Evolutionary conservation across 108 stramenopile genomes (phyloP).

Genomic region (Discostella stelligeroides): DNA sequence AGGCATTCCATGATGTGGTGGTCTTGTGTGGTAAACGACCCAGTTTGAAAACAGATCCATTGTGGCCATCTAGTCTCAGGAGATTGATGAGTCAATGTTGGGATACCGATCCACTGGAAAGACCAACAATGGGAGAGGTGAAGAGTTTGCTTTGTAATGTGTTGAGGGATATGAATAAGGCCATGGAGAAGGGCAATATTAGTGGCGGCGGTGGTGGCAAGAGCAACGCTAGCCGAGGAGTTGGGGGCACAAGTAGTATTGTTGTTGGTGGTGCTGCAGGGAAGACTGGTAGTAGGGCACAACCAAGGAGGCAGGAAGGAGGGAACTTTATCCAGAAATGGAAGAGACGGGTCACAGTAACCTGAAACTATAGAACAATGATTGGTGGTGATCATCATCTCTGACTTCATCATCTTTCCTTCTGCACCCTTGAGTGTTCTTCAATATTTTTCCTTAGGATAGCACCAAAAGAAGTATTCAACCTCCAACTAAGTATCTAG

Average conservation of each 20-base stretch:
- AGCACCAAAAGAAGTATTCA: no score
- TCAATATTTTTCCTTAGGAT: no score
- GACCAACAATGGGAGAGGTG: conserved; percentile 58
- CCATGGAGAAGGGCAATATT: not conserved
- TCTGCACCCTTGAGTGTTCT: no score
- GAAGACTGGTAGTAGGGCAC: not conserved
- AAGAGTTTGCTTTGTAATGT: conserved; percentile 42
- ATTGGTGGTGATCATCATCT: no score
- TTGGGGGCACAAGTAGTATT: no score
- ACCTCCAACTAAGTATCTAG: no score
- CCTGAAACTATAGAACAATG: no score
- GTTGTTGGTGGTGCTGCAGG: no score
- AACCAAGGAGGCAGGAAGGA: not conserved
- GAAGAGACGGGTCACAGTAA: conserved; percentile 5
- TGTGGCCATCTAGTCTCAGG: conserved; percentile 67
- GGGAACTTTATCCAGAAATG: conserved; percentile 2
- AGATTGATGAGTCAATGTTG: conserved; percentile 72
- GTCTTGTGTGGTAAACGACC: conserved; percentile 67
- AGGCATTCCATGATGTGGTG: conserved; percentile 44
- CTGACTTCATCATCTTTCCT: no score
- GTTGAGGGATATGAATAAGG: conserved; percentile 26
- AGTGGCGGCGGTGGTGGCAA: not conserved
- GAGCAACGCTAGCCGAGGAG: no score
- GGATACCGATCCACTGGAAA: conserved; percentile 45
- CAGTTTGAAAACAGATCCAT: conserved; percentile 55